These are phyloP conservation scores for Parafenestella ontariensis DNA, from an alignment of 2,329 filamentous ascomycete species.

Conservation along the genomic window DNA sequence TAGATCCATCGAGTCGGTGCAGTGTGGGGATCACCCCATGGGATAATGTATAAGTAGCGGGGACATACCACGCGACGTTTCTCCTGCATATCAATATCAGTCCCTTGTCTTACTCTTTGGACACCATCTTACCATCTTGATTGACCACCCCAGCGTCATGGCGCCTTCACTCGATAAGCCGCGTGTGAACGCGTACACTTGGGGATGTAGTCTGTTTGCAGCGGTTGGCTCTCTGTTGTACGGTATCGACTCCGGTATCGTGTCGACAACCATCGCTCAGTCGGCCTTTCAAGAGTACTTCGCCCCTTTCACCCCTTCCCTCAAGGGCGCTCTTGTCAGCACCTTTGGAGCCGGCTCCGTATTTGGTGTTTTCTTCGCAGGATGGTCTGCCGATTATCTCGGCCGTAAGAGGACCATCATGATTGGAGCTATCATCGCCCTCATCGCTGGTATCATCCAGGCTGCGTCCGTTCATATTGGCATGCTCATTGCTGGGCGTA, in stretches of 20 bases:
- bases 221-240: constrained; percentile 6
- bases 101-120: neutral
- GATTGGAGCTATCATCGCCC: constrained; percentile 42
- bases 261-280: constrained; percentile 16
- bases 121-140: neutral
- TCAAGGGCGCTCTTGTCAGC: neutral
- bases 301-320: constrained; percentile 1
- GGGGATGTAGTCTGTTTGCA: constrained; percentile 10
- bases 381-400: constrained; percentile 13
- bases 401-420: constrained; percentile 40
- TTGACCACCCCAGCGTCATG: neutral
- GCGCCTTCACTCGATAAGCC: constrained; percentile 2
- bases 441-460: constrained; percentile 46
- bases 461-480: constrained; percentile 46
- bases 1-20: neutral
- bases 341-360: constrained; percentile 10
- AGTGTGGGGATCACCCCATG: neutral
- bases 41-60: neutral
- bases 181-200: constrained; percentile 9
- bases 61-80: neutral
- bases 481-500: constrained; percentile 59
- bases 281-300: constrained; percentile 11
- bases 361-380: constrained; percentile 19
- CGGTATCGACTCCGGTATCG: constrained; percentile 17
- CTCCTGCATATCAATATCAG: neutral